A percentile compares a stretch with the other conserved stretches of the same genome.
Conservation (phyloP, 805 yeast species). For the Pichia heedii region DNA sequence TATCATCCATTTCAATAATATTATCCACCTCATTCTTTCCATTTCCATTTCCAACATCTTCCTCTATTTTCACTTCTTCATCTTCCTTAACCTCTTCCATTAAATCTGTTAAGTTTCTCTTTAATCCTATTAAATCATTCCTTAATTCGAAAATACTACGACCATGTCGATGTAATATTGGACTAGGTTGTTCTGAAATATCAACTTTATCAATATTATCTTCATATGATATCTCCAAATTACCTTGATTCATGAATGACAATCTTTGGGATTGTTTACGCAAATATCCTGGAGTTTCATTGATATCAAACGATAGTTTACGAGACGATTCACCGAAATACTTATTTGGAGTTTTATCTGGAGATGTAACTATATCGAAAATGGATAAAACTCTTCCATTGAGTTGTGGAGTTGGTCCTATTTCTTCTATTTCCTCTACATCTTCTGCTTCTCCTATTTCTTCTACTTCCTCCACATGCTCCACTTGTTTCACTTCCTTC, state of each 20-base stretch:
- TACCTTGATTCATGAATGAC: no score
- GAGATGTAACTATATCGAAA: constrained; percentile 42
- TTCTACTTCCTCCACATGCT: no score
- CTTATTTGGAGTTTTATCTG: constrained; percentile 3
- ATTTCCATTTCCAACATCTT: constrained; percentile 4
- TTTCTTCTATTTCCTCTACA: constrained; percentile 24
- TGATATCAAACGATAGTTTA: background rate
- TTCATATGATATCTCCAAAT: background rate
- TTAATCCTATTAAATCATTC: constrained; percentile 4
- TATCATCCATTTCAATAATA: background rate
- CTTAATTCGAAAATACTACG: constrained; percentile 8
- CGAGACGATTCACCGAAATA: background rate
- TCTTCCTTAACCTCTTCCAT: constrained; percentile 2
- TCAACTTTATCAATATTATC: background rate
- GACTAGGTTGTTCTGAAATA: constrained; percentile 6
- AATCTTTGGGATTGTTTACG: constrained; percentile 8
- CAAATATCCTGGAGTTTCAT: constrained; percentile 20
- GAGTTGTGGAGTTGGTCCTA: constrained; percentile 86
- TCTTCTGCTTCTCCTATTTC: background rate
- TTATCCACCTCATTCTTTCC: background rate
- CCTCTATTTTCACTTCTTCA: background rate
- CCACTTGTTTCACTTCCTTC: no score
- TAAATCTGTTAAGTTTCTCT: constrained; percentile 6
- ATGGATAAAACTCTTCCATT: constrained; percentile 68
- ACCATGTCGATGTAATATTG: constrained; percentile 6